Evolutionary conservation across 306 rosid genomes (phyloP).

Genomic region (Amphicarpaea edgeworthii): DNA sequence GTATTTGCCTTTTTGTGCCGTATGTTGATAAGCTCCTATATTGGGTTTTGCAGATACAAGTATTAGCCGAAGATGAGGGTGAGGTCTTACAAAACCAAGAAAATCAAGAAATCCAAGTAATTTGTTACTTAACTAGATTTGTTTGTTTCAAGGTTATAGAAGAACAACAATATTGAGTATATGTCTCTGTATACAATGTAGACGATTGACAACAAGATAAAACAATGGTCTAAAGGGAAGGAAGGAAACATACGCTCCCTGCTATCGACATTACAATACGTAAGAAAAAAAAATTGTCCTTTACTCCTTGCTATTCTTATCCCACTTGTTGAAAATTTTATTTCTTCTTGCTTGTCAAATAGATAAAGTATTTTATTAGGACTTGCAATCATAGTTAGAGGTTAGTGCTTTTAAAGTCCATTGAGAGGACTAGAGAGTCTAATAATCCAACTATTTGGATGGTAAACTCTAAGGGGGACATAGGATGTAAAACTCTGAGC

Average conservation of each 20-base stretch:
- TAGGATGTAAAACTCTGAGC: neutral
- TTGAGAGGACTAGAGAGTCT: neutral
- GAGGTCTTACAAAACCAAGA: slow-evolving; percentile 47
- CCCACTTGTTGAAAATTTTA: slow-evolving; percentile 29
- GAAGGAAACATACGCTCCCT: slow-evolving; percentile 95
- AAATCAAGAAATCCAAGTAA: slow-evolving; percentile 71
- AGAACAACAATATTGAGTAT: slow-evolving; percentile 30
- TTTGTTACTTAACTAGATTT: slow-evolving; percentile 28
- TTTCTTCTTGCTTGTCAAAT: slow-evolving; percentile 19
- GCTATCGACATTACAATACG: slow-evolving; percentile 86
- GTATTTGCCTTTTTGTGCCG: slow-evolving; percentile 1
- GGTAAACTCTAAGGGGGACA: neutral
- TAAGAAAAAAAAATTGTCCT: slow-evolving; percentile 50
- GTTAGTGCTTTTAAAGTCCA: slow-evolving; percentile 29
- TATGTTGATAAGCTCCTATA: slow-evolving; percentile 46
- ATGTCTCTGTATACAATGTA: slow-evolving; percentile 49
- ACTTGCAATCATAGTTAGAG: slow-evolving; percentile 30
- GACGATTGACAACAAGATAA: slow-evolving; percentile 80
- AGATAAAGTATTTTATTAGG: slow-evolving; percentile 34
- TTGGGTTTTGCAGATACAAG: slow-evolving; percentile 63
- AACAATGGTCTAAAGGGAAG: slow-evolving; percentile 87
- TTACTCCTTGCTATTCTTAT: slow-evolving; percentile 20
- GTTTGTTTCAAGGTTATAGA: slow-evolving; percentile 24
- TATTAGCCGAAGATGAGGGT: slow-evolving; percentile 62
- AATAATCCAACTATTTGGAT: neutral